Percentiles rank a stretch among this genome's conserved stretches.
Evolutionary conservation across 345 rosid species (phyloP).

Genomic region (Ailanthus altissimus): DNA sequence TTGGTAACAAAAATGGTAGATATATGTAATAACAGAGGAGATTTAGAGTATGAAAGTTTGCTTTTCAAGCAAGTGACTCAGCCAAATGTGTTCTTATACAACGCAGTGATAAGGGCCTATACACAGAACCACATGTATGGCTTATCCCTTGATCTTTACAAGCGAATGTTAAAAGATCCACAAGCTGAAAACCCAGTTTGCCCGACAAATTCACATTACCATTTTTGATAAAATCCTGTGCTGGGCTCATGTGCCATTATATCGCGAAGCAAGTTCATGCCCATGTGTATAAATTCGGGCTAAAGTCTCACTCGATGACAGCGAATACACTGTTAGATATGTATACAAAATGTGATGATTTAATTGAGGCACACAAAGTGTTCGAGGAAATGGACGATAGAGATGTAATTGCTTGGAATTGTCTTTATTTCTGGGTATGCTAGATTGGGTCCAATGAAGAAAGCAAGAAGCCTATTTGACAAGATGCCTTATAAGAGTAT

Average conservation of each 20-base stretch:
- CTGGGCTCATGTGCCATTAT: constrained; percentile 31
- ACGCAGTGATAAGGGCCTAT: constrained; percentile 54
- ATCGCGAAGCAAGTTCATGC: constrained; percentile 50
- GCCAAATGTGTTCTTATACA: constrained; percentile 53
- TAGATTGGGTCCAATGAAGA: constrained; percentile 48
- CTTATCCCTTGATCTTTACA: constrained; percentile 34
- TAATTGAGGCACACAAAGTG: constrained; percentile 41
- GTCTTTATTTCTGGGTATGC: constrained; percentile 59
- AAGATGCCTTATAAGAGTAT: constrained; percentile 42
- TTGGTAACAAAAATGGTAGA: constrained; percentile 56
- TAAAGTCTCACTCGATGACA: constrained; percentile 32
- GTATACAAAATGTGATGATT: constrained; percentile 45
- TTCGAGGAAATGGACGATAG: constrained; percentile 55
- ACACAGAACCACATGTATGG: constrained; percentile 40
- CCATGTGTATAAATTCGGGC: constrained; percentile 50
- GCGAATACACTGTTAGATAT: constrained; percentile 53
- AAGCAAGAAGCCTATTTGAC: constrained; percentile 45
- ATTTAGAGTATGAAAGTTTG: constrained; percentile 40
- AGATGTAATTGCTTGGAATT: constrained; percentile 64
- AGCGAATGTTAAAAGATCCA: constrained; percentile 32
- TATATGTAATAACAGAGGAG: constrained; percentile 39
- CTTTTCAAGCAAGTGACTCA: constrained; percentile 43
- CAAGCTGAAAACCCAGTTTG: constrained; percentile 19
- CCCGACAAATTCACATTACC: constrained; percentile 66
- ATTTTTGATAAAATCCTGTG: constrained; percentile 50